Base-by-base conservation (phyloP, 352 stramenopile genomes). In the Paralagenidium karlingii region DNA sequence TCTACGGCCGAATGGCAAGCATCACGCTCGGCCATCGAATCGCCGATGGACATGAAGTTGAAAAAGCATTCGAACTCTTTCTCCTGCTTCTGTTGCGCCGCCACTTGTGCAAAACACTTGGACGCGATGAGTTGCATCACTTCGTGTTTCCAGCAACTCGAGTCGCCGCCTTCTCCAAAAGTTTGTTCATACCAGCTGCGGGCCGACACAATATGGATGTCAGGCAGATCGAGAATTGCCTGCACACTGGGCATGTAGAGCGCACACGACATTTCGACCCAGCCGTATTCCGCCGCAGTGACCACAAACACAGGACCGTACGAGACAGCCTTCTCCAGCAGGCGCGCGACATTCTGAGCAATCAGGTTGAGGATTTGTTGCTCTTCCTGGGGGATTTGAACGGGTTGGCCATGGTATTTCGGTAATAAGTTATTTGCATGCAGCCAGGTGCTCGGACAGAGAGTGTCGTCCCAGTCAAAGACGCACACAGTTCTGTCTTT, bases 401-500 rank as follows among this genome's bases (percentile, higher is more conserved):
- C 82, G 43, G 80, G 51, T 16, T 91, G 71, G 5, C 77, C 77
- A 37, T 71, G 68, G 51, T 61, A 91, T 49, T 86, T 82, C 28
- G 77, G 77, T 37, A 91, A 45, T 25, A 91, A 52, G 34, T 87
- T 62, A 45, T 91, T 65, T 4, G 64, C 64, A 41, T 91, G 74
- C 25, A 91, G 63, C 77, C 77, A 91, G 18, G 71, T 81, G 53
- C 70, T 86, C 26, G 77, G 77, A 37, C 74, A 88, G n/a, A 91
- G 60, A 49, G 77, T 91, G 63, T 91, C 77, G 51, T 91, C 77
- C 77, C 77, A 91, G 50, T 91, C 77, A 36, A 91, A 91, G 28
- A 91, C 77, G 3, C 84, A 74, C 20, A 91, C 74, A 10, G 77
- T 91, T 36, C 74, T 71, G 43, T 88, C 75, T n/a, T n/a, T n/a